Evolutionary conservation across 23 red algal species (phyloP).

Genomic region (Gracilariopsis chorda): DNA sequence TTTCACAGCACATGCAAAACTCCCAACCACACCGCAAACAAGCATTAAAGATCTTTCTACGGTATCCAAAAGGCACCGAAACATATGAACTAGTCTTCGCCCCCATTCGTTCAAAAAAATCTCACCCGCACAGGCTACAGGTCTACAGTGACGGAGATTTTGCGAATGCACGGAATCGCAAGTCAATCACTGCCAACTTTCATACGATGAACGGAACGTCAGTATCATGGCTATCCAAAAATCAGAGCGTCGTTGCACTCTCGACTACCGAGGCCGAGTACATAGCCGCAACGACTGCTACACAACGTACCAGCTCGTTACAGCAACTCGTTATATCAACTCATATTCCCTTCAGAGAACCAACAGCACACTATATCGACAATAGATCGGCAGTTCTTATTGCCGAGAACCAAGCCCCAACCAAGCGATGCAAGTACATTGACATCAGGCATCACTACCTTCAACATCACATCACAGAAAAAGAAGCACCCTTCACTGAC

Average conservation of each 20-base stretch:
- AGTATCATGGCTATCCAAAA: not conserved
- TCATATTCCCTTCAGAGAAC: no score
- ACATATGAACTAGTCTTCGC: no score
- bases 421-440: not conserved
- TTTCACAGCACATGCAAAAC: no score
- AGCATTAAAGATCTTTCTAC: no score
- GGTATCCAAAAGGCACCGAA: no score
- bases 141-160: not conserved
- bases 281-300: not conserved
- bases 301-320: not conserved
- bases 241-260: not conserved
- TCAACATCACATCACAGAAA: no score
- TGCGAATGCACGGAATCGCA: not conserved
- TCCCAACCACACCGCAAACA: no score
- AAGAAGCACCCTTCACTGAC: no score
- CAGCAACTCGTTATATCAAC: not conserved
- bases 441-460: no score
- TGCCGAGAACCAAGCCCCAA: not conserved
- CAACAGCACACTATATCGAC: not conserved
- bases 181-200: not conserved
- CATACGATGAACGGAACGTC: not conserved
- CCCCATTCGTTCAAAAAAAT: no score
- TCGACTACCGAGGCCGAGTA: not conserved
- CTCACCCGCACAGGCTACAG: not conserved
- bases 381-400: not conserved